phyloP scores from a whole-genome alignment of 495 filamentous ascomycete genomes.

The Viridothelium virens region DNA sequence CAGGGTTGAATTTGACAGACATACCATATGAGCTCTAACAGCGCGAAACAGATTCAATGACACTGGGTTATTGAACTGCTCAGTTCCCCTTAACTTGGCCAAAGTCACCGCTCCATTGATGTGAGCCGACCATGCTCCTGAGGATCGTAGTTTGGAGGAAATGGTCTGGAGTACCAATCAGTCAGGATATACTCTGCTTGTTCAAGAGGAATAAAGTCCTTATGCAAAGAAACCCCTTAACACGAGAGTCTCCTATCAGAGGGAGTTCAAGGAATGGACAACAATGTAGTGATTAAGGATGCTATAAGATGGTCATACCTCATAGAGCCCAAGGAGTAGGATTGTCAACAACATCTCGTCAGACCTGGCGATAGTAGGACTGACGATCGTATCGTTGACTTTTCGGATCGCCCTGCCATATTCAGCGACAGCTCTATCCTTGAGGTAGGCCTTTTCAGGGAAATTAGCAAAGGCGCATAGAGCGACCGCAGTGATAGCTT shows the following conservation, averaged over 20 bases:
- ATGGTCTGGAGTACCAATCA: background rate
- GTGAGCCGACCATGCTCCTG: conserved; percentile 26
- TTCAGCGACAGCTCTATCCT: conserved; percentile 19
- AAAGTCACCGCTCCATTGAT: conserved; percentile 32
- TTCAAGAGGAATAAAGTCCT: no score
- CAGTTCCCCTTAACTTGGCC: conserved; percentile 27
- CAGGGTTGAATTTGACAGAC: background rate
- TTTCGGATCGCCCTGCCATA: conserved; percentile 30
- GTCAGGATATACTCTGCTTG: background rate
- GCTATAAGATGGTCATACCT: conserved; percentile 21
- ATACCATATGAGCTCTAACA: conserved; percentile 31
- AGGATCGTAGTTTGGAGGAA: background rate
- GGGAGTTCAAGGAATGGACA: no score
- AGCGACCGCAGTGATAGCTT: conserved; percentile 30
- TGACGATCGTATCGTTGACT: conserved; percentile 25
- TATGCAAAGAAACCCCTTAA: no score
- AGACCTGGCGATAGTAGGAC: conserved; percentile 24
- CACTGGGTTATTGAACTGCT: conserved; percentile 28
- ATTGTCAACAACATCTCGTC: conserved; percentile 29
- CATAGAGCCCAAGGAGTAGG: conserved; percentile 31
- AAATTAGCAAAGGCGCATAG: conserved; percentile 28
- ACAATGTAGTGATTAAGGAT: no score
- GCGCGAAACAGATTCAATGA: conserved; percentile 30
- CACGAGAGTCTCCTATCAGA: no score
- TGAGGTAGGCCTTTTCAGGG: conserved; percentile 25